phyloP scores from a whole-genome alignment of 257 asterid genomes.

The Solanum pennellii region DNA sequence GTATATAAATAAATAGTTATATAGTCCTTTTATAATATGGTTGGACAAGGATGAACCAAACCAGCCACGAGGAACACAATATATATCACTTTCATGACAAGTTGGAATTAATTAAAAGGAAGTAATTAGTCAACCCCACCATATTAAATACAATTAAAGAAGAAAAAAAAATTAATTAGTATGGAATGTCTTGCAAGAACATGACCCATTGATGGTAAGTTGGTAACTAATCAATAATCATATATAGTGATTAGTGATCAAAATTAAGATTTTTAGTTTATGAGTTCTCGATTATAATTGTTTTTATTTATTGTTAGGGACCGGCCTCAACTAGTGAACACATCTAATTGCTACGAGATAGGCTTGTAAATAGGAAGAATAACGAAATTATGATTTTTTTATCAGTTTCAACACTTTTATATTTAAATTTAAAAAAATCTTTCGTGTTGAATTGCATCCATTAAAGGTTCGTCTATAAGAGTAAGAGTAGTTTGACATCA shows the following conservation, averaged over 20 bases:
- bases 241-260: not conserved
- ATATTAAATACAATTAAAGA: not conserved
- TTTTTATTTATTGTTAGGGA: not conserved
- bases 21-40: not conserved
- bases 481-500: not conserved
- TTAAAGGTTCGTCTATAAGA: fast-evolving
- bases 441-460: not conserved
- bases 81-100: not conserved
- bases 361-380: not conserved
- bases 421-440: too few species aligned
- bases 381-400: not conserved
- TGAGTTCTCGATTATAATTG: not conserved
- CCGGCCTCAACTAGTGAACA: not conserved
- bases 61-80: not conserved
- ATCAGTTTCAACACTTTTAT: not conserved
- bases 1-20: not conserved
- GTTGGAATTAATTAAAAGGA: not conserved
- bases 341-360: not conserved
- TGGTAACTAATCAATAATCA: not conserved
- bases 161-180: not conserved
- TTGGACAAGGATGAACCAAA: not conserved
- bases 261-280: not conserved
- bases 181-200: not conserved
- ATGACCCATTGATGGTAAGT: not conserved
- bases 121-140: not conserved